A percentile compares a stretch with the other conserved stretches of the same genome.
phyloP scores from a whole-genome alignment of 148 eudicot genomes.

The Fallopia convolvulus region DNA sequence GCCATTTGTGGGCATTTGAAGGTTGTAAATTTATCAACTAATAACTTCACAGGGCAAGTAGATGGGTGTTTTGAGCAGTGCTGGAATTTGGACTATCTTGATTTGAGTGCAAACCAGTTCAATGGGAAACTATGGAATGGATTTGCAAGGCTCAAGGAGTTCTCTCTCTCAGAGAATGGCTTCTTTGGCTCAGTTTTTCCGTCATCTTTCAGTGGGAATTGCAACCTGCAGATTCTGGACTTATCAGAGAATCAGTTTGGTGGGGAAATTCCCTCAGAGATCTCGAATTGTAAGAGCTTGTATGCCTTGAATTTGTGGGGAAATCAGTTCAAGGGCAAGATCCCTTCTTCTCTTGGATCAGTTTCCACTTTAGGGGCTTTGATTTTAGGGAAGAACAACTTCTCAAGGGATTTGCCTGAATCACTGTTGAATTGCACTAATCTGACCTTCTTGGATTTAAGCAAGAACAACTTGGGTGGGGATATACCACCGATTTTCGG shows the following conservation, averaged over 20 bases:
- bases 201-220: constrained; percentile 34
- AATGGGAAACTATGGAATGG: constrained; percentile 51
- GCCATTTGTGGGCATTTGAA: constrained; percentile 46
- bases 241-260: constrained; percentile 55
- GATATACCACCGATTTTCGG: constrained; percentile 67
- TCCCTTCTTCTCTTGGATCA: constrained; percentile 65
- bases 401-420: constrained; percentile 61
- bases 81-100: constrained; percentile 49
- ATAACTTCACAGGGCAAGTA: constrained; percentile 55
- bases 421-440: constrained; percentile 42
- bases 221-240: constrained; percentile 53
- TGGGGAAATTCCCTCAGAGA: constrained; percentile 55
- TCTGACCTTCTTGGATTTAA: constrained; percentile 58
- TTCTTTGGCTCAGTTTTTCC: constrained; percentile 37
- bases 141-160: constrained; percentile 33
- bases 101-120: constrained; percentile 58
- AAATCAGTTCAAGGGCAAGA: constrained; percentile 47
- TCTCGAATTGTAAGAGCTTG: constrained; percentile 54
- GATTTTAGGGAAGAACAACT: constrained; percentile 56
- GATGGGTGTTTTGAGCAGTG: constrained; percentile 43
- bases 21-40: constrained; percentile 51
- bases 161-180: constrained; percentile 46
- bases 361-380: constrained; percentile 39
- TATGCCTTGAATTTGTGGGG: constrained; percentile 43
- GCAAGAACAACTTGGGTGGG: constrained; percentile 52